These are phyloP conservation scores for Pulicaria dysenterica DNA, from an alignment of 129 eudicot genomes.

Conservation along the genomic window DNA sequence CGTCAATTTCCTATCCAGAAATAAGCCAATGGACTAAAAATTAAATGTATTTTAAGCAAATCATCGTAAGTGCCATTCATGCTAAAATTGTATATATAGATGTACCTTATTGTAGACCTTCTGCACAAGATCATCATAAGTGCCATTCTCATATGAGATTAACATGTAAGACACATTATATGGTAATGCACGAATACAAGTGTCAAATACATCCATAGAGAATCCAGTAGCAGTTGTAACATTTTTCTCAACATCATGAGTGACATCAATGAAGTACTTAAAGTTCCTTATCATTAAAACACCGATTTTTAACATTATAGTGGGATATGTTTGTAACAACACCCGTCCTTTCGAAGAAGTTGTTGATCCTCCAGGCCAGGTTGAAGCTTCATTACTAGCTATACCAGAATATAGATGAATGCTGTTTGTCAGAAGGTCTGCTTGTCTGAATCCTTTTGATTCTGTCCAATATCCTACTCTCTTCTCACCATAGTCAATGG, in stretches of 20 bases:
- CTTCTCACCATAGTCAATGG: constrained; percentile 44
- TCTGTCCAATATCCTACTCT: constrained; percentile 57
- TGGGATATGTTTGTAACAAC: constrained; percentile 5
- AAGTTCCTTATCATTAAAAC: constrained; percentile 29
- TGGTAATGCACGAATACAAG: constrained; percentile 34
- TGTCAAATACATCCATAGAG: constrained; percentile 44
- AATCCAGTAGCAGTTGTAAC: constrained; percentile 38
- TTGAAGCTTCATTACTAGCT: constrained; percentile 11
- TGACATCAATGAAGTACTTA: constrained; percentile 27
- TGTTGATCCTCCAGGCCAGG: constrained; percentile 42
- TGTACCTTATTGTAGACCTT: constrained; percentile 47
- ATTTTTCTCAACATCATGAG: constrained; percentile 22
- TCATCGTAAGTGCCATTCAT: not conserved
- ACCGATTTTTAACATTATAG: constrained; percentile 38
- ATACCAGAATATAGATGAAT: not conserved
- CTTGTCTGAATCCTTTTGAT: constrained; percentile 33
- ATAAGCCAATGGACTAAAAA: not conserved
- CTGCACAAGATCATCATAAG: constrained; percentile 37
- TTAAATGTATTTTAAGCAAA: not conserved
- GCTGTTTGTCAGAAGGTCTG: not conserved
- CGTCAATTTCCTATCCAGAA: constrained; percentile 38
- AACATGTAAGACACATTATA: constrained; percentile 37
- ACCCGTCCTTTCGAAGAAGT: constrained; percentile 38
- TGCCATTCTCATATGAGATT: constrained; percentile 29
- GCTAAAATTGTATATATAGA: not conserved